Conservation (phyloP, 23 red algal genomes). For the Rhodosorus marinus region DNA sequence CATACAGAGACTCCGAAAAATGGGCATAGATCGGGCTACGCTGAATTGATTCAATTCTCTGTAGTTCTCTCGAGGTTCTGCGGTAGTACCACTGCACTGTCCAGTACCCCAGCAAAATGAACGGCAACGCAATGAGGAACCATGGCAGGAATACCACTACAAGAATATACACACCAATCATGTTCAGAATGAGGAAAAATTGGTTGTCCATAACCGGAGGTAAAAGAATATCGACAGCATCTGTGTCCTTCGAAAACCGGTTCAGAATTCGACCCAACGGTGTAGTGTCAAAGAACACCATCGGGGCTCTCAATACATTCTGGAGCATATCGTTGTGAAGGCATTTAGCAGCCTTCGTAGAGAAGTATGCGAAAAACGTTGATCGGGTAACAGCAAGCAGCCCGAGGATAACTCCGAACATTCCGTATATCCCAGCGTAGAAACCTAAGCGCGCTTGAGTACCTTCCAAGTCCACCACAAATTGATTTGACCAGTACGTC, state of each 20-base stretch:
- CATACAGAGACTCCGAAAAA: slow-evolving; percentile 87
- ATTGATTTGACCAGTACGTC: slow-evolving; percentile 44
- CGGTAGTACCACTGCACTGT: slow-evolving; percentile 41
- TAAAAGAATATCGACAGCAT: slow-evolving; percentile 29
- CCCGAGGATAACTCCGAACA: slow-evolving; percentile 1
- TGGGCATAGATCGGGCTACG: slow-evolving; percentile 82
- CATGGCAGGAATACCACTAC: slow-evolving; percentile 54
- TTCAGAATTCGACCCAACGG: slow-evolving; percentile 30
- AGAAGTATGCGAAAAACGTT: slow-evolving; percentile 8
- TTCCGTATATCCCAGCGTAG: slow-evolving; percentile 19
- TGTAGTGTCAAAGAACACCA: slow-evolving; percentile 24
- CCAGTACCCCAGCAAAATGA: slow-evolving; percentile 41
- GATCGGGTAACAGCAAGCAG: slow-evolving; percentile 1
- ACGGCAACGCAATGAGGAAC: slow-evolving; percentile 44
- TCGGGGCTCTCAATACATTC: slow-evolving; percentile 22
- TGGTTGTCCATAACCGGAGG: slow-evolving; percentile 18
- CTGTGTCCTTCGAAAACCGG: slow-evolving; percentile 20
- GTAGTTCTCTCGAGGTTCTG: slow-evolving; percentile 45
- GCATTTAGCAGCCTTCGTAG: slow-evolving; percentile 1
- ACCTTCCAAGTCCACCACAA: not conserved
- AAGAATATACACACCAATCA: slow-evolving; percentile 52
- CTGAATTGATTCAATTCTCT: slow-evolving; percentile 73
- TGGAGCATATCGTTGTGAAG: slow-evolving; percentile 12
- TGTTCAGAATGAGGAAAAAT: slow-evolving; percentile 23
- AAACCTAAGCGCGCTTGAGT: slow-evolving; percentile 19